A percentile compares a stretch with the other conserved stretches of the same genome.
These are phyloP conservation scores for Phaffomyces thermotolerans DNA, from an alignment of 805 yeast species.

Conservation along the genomic window DNA sequence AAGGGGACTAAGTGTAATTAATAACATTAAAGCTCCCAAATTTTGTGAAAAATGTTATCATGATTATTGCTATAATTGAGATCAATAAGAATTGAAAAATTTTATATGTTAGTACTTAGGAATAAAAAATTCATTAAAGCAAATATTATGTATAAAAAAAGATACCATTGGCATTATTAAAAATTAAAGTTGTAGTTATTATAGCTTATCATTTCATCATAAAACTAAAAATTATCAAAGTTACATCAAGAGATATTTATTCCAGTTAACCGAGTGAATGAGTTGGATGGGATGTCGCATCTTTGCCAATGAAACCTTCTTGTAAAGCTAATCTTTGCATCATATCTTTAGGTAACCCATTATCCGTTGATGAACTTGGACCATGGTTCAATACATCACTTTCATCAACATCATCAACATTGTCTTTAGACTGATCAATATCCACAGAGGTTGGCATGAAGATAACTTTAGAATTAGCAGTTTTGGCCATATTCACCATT, in stretches of 20 bases:
- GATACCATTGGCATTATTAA: not conserved
- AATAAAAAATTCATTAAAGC: too few relatives aligned
- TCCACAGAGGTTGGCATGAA: constrained; percentile 56
- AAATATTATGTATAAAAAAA: not conserved
- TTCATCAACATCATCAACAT: constrained; percentile 4
- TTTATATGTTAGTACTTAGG: too few relatives aligned
- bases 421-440: constrained; percentile 23
- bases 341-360: not conserved
- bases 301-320: constrained; percentile 4
- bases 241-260: too few relatives aligned
- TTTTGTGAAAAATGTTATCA: constrained; percentile 32
- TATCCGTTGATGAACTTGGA: not conserved
- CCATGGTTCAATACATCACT: not conserved
- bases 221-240: too few relatives aligned
- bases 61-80: constrained; percentile 33
- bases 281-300: not conserved
- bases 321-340: constrained; percentile 6
- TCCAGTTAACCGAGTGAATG: too few relatives aligned
- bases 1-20: constrained; percentile 15
- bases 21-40: constrained; percentile 22
- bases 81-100: too few relatives aligned
- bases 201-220: not conserved
- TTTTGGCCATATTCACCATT: constrained; percentile 64
- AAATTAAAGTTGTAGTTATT: not conserved
- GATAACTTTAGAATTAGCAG: constrained; percentile 58